A percentile compares a stretch with the other conserved stretches of the same genome.
phyloP scores from a whole-genome alignment of 2,329 filamentous ascomycete species.

The Apiospora saccharicola region DNA sequence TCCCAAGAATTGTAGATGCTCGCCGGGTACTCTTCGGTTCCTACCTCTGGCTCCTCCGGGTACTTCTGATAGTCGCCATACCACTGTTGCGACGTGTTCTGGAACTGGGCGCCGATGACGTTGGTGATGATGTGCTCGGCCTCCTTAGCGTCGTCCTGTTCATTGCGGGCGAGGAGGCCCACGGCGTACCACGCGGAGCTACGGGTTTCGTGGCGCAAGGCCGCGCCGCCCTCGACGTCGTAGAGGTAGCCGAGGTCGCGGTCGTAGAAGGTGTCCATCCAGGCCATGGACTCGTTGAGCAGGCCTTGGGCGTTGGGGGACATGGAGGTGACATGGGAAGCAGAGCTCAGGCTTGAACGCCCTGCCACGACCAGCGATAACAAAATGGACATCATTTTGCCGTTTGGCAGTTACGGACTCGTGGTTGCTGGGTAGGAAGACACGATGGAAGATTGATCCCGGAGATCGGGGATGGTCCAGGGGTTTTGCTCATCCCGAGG shows the following conservation, averaged over 20 bases:
- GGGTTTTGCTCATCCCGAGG: not conserved
- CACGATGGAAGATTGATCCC: not conserved
- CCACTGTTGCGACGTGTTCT: conserved; percentile 61
- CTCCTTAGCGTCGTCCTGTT: conserved; percentile 54
- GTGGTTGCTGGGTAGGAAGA: not conserved
- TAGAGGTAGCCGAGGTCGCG: conserved; percentile 59
- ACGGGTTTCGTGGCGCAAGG: conserved; percentile 63
- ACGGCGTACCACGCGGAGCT: conserved; percentile 66
- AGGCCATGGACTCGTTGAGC: conserved; percentile 59
- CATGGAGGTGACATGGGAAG: conserved; percentile 23
- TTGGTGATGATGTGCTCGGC: conserved; percentile 62
- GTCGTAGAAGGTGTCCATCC: conserved; percentile 65
- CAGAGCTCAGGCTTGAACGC: not conserved
- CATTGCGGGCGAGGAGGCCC: conserved; percentile 63
- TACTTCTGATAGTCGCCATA: conserved; percentile 60
- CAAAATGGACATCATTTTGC: not conserved
- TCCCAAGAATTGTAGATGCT: conserved; percentile 55
- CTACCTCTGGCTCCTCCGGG: conserved; percentile 65
- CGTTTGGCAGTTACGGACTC: not conserved
- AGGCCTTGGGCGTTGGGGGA: conserved; percentile 45
- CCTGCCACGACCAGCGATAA: not conserved
- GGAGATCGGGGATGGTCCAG: not conserved
- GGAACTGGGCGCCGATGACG: conserved; percentile 60
- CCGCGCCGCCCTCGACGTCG: conserved; percentile 51
- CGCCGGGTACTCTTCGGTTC: conserved; percentile 54